phyloP scores from a whole-genome alignment of 495 filamentous ascomycete genomes.

The Neurospora tetrasperma region DNA sequence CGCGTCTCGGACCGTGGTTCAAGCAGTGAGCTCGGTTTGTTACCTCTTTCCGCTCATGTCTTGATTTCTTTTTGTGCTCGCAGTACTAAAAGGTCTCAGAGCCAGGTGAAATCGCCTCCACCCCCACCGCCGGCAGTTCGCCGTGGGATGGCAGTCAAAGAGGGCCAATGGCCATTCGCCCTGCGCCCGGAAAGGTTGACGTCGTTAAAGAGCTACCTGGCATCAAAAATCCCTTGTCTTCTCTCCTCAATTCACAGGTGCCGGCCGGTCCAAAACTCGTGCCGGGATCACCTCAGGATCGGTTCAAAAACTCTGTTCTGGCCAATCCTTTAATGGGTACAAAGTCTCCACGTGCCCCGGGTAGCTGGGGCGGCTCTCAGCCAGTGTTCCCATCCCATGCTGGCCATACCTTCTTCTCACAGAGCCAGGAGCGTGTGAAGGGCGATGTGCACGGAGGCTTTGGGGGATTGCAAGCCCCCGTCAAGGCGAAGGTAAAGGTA shows the following conservation, averaged over 20 bases:
- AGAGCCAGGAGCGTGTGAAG: not conserved
- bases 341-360: not conserved
- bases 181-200: not conserved
- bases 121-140: not conserved
- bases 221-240: not conserved
- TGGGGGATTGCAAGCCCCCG: not conserved
- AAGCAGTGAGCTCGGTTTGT: not conserved
- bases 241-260: not conserved
- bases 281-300: slow-evolving; percentile 8
- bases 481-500: not conserved
- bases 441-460: not conserved
- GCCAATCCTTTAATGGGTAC: not conserved
- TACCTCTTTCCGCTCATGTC: not conserved
- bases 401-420: not conserved
- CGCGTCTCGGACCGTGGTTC: not conserved
- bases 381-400: not conserved
- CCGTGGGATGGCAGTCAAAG: not conserved
- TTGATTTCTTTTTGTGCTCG: not conserved
- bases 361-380: not conserved
- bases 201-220: not conserved
- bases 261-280: not conserved
- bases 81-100: not conserved
- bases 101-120: not conserved
- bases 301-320: slow-evolving; percentile 3
- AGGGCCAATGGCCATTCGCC: not conserved